phyloP scores from a whole-genome alignment of 768 basidiomycete genomes.

The Collybia nuda region DNA sequence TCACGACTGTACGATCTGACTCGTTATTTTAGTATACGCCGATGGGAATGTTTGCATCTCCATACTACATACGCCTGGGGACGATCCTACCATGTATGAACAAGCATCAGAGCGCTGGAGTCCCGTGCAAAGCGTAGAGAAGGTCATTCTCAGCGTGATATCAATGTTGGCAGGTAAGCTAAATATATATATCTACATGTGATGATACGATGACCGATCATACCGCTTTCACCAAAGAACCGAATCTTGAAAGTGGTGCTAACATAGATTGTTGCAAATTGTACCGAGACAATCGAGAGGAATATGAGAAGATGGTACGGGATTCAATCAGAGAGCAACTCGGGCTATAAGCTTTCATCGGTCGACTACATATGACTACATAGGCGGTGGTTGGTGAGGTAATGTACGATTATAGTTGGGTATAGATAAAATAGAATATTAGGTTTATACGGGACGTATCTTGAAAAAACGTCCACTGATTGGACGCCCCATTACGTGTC shows the following conservation, averaged over 20 bases:
- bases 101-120: constrained; percentile 96
- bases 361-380: not conserved
- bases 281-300: constrained; percentile 83
- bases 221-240: constrained; percentile 52
- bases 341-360: constrained; percentile 51
- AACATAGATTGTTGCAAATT: constrained; percentile 98
- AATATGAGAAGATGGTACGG: constrained; percentile 87
- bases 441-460: constrained; percentile 18
- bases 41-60: constrained; percentile 98
- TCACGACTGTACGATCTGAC: constrained; percentile 8
- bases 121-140: constrained; percentile 98
- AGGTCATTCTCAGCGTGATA: constrained; percentile 93
- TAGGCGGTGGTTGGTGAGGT: constrained; percentile 5
- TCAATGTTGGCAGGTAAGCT: constrained; percentile 91
- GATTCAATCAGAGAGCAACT: constrained; percentile 84
- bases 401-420: constrained; percentile 10
- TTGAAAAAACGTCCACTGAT: constrained; percentile 44
- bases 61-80: constrained; percentile 92
- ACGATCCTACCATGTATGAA: constrained; percentile 92
- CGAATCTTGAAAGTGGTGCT: constrained; percentile 95
- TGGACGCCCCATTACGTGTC: constrained; percentile 77
- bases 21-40: constrained; percentile 72
- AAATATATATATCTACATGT: constrained; percentile 3
- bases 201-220: constrained; percentile 15
- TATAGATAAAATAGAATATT: constrained; percentile 1